Base-by-base conservation (phyloP, 306 rosid genomes). In the Lathyrus sativus region DNA sequence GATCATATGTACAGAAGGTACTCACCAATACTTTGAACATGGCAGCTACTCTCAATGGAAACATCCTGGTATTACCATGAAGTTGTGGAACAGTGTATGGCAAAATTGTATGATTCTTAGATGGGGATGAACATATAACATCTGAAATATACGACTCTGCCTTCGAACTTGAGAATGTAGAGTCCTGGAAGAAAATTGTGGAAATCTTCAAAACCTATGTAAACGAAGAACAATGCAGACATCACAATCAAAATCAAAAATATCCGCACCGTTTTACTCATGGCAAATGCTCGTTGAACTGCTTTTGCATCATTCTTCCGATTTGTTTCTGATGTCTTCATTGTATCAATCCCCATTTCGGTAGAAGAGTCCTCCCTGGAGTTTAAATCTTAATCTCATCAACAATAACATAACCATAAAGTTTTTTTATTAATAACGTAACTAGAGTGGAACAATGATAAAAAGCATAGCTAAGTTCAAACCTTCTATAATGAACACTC, bases 1-100 rank as follows among this genome's bases (percentile, higher is more conserved):
- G 42, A 44, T 19, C 69, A 70, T 31, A 51, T 53, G 38, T 43
- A 57, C 54, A 26, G 67, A 54, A 71, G 71, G 54, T 62, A 76
- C 97, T 74, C 85, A 95, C 99, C 97, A 95, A 76, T 72, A 90
- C 88, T 88, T 81, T 95, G 76, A 78, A 61, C 92, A 95, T 85
- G 45, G 92, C 86, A 84, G 88, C 90, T 56, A 84, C 86, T 80
- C 97, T 88, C 76, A 85, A 48, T 28, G 95, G 95, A 83, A 95
- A 85, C 39, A 76, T 71, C 78, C 87, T 80, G 19, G 92, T 81
- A 75, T 71, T 71, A 57, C 86, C 82, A 67, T 65, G 70, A 74
- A 88, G 88, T 77, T 87, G 96, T 49, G 97, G 91, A 80, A 88
- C 83, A 77, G 71, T 41, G 9, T 86, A 82, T 73, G 73, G 56